Base-by-base conservation (phyloP, 768 basidiomycete species). In the Rossbeevera mucosa region DNA sequence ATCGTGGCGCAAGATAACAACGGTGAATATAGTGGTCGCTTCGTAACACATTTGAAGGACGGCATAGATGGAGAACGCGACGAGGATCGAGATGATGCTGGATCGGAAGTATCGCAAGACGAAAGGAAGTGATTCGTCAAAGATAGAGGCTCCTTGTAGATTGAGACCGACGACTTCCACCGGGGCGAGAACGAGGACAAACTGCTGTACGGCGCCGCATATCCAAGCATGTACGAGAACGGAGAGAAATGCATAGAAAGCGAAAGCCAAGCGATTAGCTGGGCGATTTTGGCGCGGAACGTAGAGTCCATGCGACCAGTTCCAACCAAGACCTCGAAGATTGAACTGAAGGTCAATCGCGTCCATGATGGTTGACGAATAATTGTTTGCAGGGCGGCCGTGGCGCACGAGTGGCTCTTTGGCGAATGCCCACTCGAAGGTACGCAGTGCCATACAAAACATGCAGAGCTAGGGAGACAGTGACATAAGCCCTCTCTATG, bases 241-340 rank as follows among this genome's bases (percentile, higher is more conserved):
- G 18, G 71, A 73, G 14, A 56, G 8, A 7, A 73, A 44, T 0
- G 76, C 73, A 7, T 65, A 53, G 16, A 64, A 44, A 2, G 71
- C 38, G 60, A 82, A 84, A 13, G 64, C 54, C 1, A 53, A n/a
- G 11, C 63, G 71, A 20, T 77, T 72, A 1, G 63, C 53, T 3
- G 74, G 71, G 18, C 78, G 76, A 11, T 70, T 74, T 55, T 79
- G 76, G 7, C 52, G 64, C 5, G 70, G 64, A 22, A 68, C 28
- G 44, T 61, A 48, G 12, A 62, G 13, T 24, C 58, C 53, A 22
- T 65, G 57, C 2, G 82, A 80, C 78, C 81, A 85, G 38, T 77
- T 68, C 84, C 85, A 86, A 13, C 80, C 82, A 43, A 72, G 59
- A 7, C 85, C 85, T 18, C 85, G 80, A 11, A 80, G 57, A 54